Percentiles rank a stretch among this genome's conserved stretches.
phyloP scores from a whole-genome alignment of 257 asterid genomes.

The Eucommia ulmoides region DNA sequence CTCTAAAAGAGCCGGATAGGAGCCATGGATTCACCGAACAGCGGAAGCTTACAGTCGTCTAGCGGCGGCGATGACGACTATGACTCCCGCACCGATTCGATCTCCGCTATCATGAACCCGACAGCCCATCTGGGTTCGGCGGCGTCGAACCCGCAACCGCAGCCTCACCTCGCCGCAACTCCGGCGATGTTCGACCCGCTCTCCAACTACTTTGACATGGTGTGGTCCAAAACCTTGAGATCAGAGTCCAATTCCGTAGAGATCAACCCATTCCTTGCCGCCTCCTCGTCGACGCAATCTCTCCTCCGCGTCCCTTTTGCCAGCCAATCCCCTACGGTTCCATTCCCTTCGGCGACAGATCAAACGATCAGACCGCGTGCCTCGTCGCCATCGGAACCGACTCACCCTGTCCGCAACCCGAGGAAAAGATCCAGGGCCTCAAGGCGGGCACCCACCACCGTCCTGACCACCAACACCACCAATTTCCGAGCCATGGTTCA shows the following conservation, averaged over 20 bases:
- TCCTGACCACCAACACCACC: constrained; percentile 60
- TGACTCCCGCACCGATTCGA: constrained; percentile 46
- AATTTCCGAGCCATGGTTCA: constrained; percentile 97
- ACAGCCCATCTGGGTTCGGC: constrained; percentile 13
- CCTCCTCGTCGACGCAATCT: constrained; percentile 9
- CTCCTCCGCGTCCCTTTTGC: neutral
- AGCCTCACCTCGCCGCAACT: constrained; percentile 6
- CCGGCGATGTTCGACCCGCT: constrained; percentile 35
- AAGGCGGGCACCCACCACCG: constrained; percentile 86
- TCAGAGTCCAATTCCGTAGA: constrained; percentile 22
- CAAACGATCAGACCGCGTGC: neutral
- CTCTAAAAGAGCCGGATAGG: neutral
- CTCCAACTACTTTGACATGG: constrained; percentile 22
- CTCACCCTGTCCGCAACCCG: constrained; percentile 38
- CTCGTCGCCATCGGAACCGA: constrained; percentile 7
- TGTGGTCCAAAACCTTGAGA: constrained; percentile 31
- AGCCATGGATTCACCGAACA: constrained; percentile 52
- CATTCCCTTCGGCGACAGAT: constrained; percentile 2
- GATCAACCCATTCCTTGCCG: constrained; percentile 9
- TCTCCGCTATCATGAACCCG: constrained; percentile 18
- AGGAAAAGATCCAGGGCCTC: constrained; percentile 81
- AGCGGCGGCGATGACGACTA: constrained; percentile 64
- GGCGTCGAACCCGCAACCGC: constrained; percentile 9
- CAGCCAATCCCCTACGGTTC: neutral
- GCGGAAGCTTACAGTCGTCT: constrained; percentile 65